Percentiles rank a stretch among this genome's conserved stretches.
phyloP scores from a whole-genome alignment of 305 asterid species.

The Solanum hybrid region DNA sequence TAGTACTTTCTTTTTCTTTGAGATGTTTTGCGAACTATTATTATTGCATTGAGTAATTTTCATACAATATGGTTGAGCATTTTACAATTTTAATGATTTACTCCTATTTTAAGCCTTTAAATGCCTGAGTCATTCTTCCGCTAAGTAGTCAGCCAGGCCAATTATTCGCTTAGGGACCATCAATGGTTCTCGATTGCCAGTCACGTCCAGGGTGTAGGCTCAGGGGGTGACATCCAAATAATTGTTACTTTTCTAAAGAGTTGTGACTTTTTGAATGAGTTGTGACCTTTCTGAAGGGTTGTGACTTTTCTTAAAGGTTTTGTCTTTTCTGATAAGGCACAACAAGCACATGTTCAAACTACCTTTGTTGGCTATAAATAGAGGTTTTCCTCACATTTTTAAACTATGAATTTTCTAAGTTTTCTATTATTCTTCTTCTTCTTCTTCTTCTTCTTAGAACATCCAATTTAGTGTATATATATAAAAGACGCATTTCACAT shows the following conservation, averaged over 20 bases:
- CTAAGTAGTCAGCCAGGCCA: background rate
- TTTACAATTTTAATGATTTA: no score
- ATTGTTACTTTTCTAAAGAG: no score
- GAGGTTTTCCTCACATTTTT: background rate
- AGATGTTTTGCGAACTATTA: no score
- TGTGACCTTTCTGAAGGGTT: no score
- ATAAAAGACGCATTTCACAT: background rate
- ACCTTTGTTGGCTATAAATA: background rate
- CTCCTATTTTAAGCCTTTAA: background rate
- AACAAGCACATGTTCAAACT: background rate
- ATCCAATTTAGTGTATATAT: background rate
- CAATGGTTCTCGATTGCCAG: no score
- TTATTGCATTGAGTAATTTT: no score
- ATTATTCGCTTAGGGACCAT: background rate
- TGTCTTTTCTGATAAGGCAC: background rate
- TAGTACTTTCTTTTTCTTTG: no score
- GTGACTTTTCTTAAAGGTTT: no score
- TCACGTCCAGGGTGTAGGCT: background rate
- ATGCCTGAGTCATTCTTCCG: background rate
- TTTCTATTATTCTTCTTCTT: no score
- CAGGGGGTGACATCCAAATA: background rate
- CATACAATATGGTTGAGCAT: no score
- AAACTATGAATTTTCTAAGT: background rate
- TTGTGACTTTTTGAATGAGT: background rate
- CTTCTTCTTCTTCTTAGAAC: background rate